Evolutionary conservation across 2,329 filamentous ascomycete species (phyloP), one percentile per base, ranked within the genome.

Genomic region (Geosmithia putterillii): DNA sequence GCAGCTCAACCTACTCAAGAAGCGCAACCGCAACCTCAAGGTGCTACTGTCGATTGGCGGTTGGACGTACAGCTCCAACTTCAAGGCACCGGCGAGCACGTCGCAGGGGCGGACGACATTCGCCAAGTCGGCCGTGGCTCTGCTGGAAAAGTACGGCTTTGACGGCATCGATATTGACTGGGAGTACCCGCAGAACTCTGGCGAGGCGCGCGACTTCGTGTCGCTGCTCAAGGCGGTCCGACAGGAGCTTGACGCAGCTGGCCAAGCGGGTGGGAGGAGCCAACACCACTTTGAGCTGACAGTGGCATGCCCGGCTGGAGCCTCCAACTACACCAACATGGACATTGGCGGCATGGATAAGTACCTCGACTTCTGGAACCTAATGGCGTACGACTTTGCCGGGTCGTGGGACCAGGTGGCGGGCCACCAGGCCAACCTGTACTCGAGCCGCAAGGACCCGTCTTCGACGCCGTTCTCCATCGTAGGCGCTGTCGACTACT

Each of bases 21-120:
- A 78, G 50, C 70, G 73, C 48, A 85, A 95, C 61, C 81, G 87
- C 40, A 81, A 89, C 51, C 70, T 95, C 47, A 95, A 95, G 61
- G 69, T 92, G 3, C 71, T 95, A 12, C 74, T 95, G 4, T 88
- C 83, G 43, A 86, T 95, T 48, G 89, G 89, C 47, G 90, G 90
- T 42, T 95, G 88, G 88, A 94, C 88, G 0, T 95, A 94, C 61
- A 86, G 82, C 48, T 68, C 75, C 59, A 92, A 94, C 65, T 94
- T 95, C 62, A 73, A 76, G n/a, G 66, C 64, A 22, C 83, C 87
- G 0, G 82, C 83, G 1, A 83, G 83, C 37, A 87, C 83, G 0
- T 69, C 76, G 0, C 62, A 73, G 20, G 86, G 87, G 8, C 76
- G 88, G 7, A 67, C 70, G 23, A 72, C 58, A 1, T 95, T 95